Conservation (phyloP, 1,284 basidiomycete species). For the Inonotus obliquus region DNA sequence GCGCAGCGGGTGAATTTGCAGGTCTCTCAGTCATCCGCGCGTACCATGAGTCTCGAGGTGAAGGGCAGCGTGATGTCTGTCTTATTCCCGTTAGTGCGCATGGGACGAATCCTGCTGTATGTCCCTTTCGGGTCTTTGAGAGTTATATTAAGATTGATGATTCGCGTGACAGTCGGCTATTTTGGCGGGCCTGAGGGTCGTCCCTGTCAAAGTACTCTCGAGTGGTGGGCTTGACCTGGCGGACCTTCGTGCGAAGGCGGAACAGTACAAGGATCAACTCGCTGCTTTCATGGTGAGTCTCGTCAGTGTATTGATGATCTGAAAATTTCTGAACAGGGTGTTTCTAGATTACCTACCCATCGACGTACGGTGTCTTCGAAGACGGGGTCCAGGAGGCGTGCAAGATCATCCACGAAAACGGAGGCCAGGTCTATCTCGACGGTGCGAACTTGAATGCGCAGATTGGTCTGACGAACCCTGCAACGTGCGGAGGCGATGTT, state of each 20-base stretch:
- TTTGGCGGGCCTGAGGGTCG: slow-evolving; percentile 96
- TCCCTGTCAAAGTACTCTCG: slow-evolving; percentile 82
- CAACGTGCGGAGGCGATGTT: slow-evolving; percentile 93
- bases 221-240: slow-evolving; percentile 89
- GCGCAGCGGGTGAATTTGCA: slow-evolving; percentile 94
- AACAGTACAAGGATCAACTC: slow-evolving; percentile 86
- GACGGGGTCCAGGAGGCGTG: slow-evolving; percentile 90
- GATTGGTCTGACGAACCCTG: slow-evolving; percentile 94
- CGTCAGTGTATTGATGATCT: slow-evolving; percentile 5
- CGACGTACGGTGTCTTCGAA: slow-evolving; percentile 97
- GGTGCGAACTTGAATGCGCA: slow-evolving; percentile 96
- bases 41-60: slow-evolving; percentile 86
- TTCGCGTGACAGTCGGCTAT: slow-evolving; percentile 72
- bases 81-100: slow-evolving; percentile 95
- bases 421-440: slow-evolving; percentile 97
- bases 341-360: slow-evolving; percentile 83
- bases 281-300: slow-evolving; percentile 90
- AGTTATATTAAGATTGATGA: slow-evolving; percentile 19
- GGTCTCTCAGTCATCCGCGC: slow-evolving; percentile 92
- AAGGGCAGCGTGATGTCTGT: slow-evolving; percentile 87
- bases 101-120: slow-evolving; percentile 89
- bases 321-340: not conserved
- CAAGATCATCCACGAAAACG: slow-evolving; percentile 90
- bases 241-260: slow-evolving; percentile 85
- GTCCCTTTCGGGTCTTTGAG: not conserved